Conservation (phyloP, 2,329 filamentous ascomycete genomes). For the Arthroderma sp. region DNA sequence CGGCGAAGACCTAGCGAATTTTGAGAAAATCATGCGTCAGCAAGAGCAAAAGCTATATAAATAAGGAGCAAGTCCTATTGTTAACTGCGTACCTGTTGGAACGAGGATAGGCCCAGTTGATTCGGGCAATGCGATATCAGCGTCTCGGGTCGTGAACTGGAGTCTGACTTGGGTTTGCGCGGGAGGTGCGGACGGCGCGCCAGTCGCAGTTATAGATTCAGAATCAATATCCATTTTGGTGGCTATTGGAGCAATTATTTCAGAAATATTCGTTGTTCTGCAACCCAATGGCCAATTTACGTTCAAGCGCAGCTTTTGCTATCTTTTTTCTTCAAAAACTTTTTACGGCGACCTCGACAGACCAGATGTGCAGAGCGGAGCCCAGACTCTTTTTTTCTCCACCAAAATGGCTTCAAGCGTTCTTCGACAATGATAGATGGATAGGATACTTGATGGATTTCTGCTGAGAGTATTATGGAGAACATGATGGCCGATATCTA, state of each 20-base stretch:
- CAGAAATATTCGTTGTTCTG: no score
- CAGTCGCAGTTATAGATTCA: conserved; percentile 7
- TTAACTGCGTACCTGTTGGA: conserved; percentile 36
- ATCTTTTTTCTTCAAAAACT: conserved; percentile 1
- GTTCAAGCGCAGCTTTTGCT: not conserved
- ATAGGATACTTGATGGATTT: no score
- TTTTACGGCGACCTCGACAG: conserved; percentile 1
- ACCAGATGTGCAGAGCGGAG: conserved; percentile 22
- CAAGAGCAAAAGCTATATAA: conserved; percentile 1
- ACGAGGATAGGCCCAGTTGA: conserved; percentile 44
- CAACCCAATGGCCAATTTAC: not conserved
- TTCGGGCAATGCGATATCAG: conserved; percentile 41
- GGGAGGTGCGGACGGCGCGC: not conserved
- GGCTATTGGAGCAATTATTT: not conserved
- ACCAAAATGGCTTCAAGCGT: no score
- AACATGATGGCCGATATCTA: no score
- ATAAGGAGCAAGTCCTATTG: no score
- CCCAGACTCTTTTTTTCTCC: no score
- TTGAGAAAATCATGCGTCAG: not conserved
- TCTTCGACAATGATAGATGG: no score
- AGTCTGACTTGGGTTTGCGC: conserved; percentile 39
- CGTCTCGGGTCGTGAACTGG: conserved; percentile 40
- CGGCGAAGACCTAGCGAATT: conserved; percentile 36
- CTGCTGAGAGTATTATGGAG: no score
- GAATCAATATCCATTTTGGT: conserved; percentile 10